These are phyloP conservation scores for Yamadazyma siamensis DNA, from an alignment of 1,139 yeast species.

Conservation along the genomic window DNA sequence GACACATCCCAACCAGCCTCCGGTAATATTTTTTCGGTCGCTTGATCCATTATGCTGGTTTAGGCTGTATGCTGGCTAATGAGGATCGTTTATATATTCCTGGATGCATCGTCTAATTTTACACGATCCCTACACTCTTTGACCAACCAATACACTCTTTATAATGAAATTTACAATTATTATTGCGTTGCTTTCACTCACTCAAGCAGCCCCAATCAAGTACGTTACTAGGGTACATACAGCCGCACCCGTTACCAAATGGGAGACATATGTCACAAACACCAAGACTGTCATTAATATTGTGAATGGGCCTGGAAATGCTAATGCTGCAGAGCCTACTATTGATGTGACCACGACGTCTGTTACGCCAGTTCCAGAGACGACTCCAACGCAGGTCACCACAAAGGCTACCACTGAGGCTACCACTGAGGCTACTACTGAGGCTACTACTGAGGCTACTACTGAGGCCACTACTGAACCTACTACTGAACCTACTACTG, in stretches of 20 bases:
- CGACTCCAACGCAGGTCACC: slow-evolving; percentile 3
- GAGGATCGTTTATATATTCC: neutral
- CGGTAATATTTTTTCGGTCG: too few species aligned
- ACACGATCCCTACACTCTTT: too few species aligned
- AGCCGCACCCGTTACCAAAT: slow-evolving; percentile 30
- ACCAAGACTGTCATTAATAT: slow-evolving; percentile 41
- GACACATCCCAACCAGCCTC: too few species aligned
- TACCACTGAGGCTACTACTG: slow-evolving; percentile 6
- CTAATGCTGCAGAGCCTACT: slow-evolving; percentile 10
- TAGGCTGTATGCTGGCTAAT: slow-evolving; percentile 1
- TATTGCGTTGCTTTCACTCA: slow-evolving; percentile 19
- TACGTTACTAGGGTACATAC: slow-evolving; percentile 26
- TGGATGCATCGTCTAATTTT: neutral
- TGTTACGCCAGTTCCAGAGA: slow-evolving; percentile 6
- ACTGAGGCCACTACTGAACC: slow-evolving; percentile 11
- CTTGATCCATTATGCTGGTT: neutral
- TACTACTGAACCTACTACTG: slow-evolving; percentile 9
- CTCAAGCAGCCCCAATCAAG: slow-evolving; percentile 26
- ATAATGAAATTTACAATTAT: slow-evolving; percentile 15
- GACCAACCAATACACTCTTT: too few species aligned
- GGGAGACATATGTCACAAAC: slow-evolving; percentile 17
- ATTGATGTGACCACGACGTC: slow-evolving; percentile 10
- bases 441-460: slow-evolving; percentile 6
- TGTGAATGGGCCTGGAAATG: slow-evolving; percentile 17
- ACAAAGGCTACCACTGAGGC: slow-evolving; percentile 5